Evolutionary conservation across 768 basidiomycete species (phyloP).

Genomic region (Ramaria sp.): DNA sequence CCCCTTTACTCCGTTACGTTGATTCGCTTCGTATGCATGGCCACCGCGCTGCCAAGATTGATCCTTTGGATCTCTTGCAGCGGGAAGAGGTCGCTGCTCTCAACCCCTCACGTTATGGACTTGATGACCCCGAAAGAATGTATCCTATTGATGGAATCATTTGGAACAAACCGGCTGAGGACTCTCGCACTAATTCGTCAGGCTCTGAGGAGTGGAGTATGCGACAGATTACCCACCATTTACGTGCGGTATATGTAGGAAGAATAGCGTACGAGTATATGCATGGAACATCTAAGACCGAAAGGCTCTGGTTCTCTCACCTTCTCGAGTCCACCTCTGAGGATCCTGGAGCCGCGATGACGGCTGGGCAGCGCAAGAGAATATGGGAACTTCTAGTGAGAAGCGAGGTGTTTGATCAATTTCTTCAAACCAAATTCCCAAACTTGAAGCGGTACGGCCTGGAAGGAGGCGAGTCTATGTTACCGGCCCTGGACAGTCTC

Average conservation of each 20-base stretch:
- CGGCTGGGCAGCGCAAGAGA: constrained; percentile 28
- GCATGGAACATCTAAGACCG: constrained; percentile 80
- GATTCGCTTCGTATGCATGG: constrained; percentile 82
- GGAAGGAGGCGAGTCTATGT: constrained; percentile 91
- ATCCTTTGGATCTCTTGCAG: constrained; percentile 80
- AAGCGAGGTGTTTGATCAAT: constrained; percentile 78
- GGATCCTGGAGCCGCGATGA: constrained; percentile 6
- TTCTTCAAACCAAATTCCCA: constrained; percentile 81
- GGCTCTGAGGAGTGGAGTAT: constrained; percentile 50
- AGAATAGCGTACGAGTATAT: constrained; percentile 88
- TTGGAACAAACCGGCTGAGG: constrained; percentile 47
- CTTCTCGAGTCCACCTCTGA: constrained; percentile 52
- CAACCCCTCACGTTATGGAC: constrained; percentile 66
- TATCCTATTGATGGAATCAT: constrained; percentile 77
- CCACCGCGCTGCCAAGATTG: constrained; percentile 76
- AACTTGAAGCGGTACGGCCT: constrained; percentile 81
- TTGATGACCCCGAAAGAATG: constrained; percentile 36
- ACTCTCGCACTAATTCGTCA: constrained; percentile 13
- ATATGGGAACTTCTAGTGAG: constrained; percentile 60
- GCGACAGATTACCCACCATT: constrained; percentile 55
- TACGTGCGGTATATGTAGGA: constrained; percentile 69
- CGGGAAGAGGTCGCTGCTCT: constrained; percentile 74
- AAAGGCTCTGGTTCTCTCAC: constrained; percentile 83
- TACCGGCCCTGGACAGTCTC: constrained; percentile 73
- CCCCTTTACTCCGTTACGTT: constrained; percentile 75